Evolutionary conservation across 176 grass and related monocot species (phyloP), one percentile per base, ranked within the genome.

Genomic region (barley (Hordeum vulgare)): DNA sequence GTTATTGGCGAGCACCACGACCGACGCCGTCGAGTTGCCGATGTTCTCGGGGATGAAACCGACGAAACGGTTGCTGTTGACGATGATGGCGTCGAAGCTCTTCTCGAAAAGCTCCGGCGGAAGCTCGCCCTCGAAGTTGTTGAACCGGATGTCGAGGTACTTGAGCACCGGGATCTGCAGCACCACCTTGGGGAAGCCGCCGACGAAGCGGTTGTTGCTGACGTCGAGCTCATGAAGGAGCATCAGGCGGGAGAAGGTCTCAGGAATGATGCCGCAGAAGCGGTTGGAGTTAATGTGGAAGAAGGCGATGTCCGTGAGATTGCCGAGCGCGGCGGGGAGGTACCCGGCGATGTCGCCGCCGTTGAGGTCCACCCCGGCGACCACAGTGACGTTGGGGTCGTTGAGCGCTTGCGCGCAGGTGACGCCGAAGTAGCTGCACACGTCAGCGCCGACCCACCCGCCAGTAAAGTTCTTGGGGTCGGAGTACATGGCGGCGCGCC

Each of bases 201-300:
- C 94, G 29, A 97, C 94, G 21, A 97, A 81, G n/a, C 94, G 91
- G 82, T 97, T 97, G 77, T 97, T 97, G 79, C 91, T 97, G 18
- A 94, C 86, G 56, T 97, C 94, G 66, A 97, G 59, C 86, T 94
- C 94, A 36, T 93, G 86, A 39, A 97, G 89, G 24, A 94, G 58
- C 4, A 70, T 54, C 8, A 94, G 63, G 7, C 79, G 69, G 9
- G 75, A 88, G 45, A 97, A 91, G 66, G 75, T 91, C 41, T 86
- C 58, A 2, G 94, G 94, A 61, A 97, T 91, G 37, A 97, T 61
- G 15, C 94, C 94, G 14, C 94, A 97, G 64, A 97, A 94, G 45
- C 91, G 89, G 31, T 97, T 97, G 7, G 94, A 94, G 57, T 97
- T 97, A 34, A 94, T 86, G 70, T 97, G 94, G 72, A 97, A 94